Conservation (phyloP, 164 flowering plant genomes). For the Cinnamomum micranthum region DNA sequence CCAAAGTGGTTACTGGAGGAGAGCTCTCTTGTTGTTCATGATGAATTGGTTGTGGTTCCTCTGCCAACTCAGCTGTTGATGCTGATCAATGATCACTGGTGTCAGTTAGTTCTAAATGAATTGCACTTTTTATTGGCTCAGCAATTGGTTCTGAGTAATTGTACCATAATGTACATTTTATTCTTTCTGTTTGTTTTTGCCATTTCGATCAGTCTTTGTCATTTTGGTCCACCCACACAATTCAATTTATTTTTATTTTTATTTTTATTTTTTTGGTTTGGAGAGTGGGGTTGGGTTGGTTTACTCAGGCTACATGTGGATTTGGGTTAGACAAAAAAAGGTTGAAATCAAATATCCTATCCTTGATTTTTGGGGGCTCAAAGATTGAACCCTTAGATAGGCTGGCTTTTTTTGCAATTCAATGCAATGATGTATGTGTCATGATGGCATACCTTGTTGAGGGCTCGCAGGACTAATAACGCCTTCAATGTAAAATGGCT, state of each 20-base stretch:
- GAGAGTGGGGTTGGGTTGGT: too few relatives aligned
- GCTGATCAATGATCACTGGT: constrained; percentile 12
- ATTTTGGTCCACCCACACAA: too few relatives aligned
- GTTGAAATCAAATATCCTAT: too few relatives aligned
- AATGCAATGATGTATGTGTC: neutral
- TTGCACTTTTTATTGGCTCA: neutral
- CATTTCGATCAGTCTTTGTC: neutral
- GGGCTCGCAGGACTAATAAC: constrained; percentile 55
- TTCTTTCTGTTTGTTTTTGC: neutral
- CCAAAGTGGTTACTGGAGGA: constrained; percentile 11
- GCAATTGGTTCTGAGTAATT: neutral
- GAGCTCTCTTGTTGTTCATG: constrained; percentile 48
- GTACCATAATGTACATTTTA: neutral
- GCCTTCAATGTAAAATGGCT: constrained; percentile 60
- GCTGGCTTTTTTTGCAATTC: too few relatives aligned
- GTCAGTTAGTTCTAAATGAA: neutral
- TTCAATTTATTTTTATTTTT: too few relatives aligned
- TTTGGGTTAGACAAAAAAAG: too few relatives aligned
- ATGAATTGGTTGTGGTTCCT: constrained; percentile 51
- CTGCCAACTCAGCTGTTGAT: constrained; percentile 37
- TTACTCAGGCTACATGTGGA: too few relatives aligned
- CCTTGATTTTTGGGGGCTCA: too few relatives aligned
- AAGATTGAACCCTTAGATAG: too few relatives aligned
- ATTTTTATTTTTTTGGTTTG: too few relatives aligned
- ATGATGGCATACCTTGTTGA: constrained; percentile 40